Evolutionary conservation across 176 grass and related monocot genomes (phyloP).

Genomic region (Ensete glaucum): DNA sequence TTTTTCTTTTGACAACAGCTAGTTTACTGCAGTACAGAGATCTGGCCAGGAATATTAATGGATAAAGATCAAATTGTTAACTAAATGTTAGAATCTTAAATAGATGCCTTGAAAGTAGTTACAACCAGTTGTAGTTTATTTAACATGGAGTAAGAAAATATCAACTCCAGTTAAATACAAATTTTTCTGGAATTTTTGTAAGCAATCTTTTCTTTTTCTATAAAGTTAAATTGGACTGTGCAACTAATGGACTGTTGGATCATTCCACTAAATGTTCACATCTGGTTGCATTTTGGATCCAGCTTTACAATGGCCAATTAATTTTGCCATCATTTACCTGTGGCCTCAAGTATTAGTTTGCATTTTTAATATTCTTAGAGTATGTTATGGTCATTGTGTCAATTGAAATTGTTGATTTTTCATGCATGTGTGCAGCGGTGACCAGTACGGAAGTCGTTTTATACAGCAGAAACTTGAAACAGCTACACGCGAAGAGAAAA

Average conservation of each 20-base stretch:
- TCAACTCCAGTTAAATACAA: background rate
- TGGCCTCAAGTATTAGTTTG: background rate
- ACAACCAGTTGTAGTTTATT: background rate
- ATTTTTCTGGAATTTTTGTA: background rate
- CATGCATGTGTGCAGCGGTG: slow-evolving; percentile 47
- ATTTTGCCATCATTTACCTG: background rate
- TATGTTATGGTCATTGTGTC: background rate
- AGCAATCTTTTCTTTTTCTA: background rate
- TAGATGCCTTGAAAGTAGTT: background rate
- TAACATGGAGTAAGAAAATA: background rate
- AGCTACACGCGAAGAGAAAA: slow-evolving; percentile 73
- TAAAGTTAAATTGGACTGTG: background rate
- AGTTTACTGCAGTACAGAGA: background rate
- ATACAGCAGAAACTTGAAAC: slow-evolving; percentile 99
- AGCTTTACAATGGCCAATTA: too few species aligned
- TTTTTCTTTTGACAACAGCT: background rate
- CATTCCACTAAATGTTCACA: too few species aligned
- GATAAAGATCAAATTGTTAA: background rate
- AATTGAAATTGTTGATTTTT: slow-evolving; percentile 12
- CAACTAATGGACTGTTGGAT: too few species aligned
- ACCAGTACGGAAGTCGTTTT: slow-evolving; percentile 93
- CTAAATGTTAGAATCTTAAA: background rate
- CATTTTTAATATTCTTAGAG: background rate
- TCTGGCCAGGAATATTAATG: too few species aligned
- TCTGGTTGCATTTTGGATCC: too few species aligned